A percentile compares a stretch with the other conserved stretches of the same genome.
These are phyloP conservation scores for Pseudogymnoascus sp. DNA, from an alignment of 2,329 filamentous ascomycete species.

Conservation along the genomic window DNA sequence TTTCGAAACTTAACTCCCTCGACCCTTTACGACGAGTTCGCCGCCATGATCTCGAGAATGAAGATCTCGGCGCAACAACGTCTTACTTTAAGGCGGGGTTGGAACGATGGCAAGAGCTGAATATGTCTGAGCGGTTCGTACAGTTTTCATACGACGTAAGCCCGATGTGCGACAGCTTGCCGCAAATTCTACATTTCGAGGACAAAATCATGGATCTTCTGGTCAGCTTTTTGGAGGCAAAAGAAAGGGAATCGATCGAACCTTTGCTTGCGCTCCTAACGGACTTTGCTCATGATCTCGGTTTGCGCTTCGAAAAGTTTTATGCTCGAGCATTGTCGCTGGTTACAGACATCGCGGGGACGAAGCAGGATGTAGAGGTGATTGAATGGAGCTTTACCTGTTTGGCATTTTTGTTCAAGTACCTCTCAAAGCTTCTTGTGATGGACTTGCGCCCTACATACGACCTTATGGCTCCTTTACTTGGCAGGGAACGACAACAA, in stretches of 20 bases:
- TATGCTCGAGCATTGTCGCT: conserved; percentile 68
- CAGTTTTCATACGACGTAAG: conserved; percentile 66
- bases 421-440: conserved; percentile 77
- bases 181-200: conserved; percentile 86
- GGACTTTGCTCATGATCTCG: conserved; percentile 90
- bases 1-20: conserved; percentile 78
- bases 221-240: conserved; percentile 64
- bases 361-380: conserved; percentile 71
- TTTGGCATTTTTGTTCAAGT: conserved; percentile 94
- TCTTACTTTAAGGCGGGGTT: conserved; percentile 80
- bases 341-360: conserved; percentile 69
- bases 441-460: conserved; percentile 79
- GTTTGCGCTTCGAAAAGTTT: conserved; percentile 77
- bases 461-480: conserved; percentile 70
- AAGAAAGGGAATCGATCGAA: conserved; percentile 73
- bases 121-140: conserved; percentile 73
- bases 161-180: conserved; percentile 77
- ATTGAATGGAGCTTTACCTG: conserved; percentile 96
- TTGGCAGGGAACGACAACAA: conserved; percentile 75
- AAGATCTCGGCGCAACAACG: conserved; percentile 65
- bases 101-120: conserved; percentile 85
- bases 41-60: conserved; percentile 71
- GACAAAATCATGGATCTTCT: conserved; percentile 73
- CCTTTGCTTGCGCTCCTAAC: conserved; percentile 80
- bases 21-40: conserved; percentile 87